phyloP scores from a whole-genome alignment of 2,329 filamentous ascomycete genomes.

The Diplocarpon rosae region DNA sequence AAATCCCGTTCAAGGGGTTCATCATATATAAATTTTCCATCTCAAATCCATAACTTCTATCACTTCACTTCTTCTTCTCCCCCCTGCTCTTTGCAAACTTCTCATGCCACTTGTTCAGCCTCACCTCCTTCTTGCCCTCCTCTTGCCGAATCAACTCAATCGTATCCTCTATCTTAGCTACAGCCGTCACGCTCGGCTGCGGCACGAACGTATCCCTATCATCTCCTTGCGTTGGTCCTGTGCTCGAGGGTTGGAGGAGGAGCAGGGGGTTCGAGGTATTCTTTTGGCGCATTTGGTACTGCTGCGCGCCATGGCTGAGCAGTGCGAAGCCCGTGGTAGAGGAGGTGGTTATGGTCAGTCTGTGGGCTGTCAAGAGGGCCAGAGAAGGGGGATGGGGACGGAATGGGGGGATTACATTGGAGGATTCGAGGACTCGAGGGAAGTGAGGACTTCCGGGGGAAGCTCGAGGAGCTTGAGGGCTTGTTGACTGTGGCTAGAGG shows the following conservation, averaged over 20 bases:
- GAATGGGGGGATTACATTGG: conserved; percentile 8
- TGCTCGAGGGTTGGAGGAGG: conserved; percentile 34
- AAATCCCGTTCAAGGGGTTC: too few relatives aligned
- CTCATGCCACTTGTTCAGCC: conserved; percentile 46
- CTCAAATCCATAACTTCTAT: too few relatives aligned
- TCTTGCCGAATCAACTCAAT: conserved; percentile 44
- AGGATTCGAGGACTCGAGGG: conserved; percentile 36
- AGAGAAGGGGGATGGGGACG: not conserved
- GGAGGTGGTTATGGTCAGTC: conserved; percentile 30
- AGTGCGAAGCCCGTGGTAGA: conserved; percentile 34
- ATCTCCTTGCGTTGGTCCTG: conserved; percentile 15
- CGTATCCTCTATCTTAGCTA: conserved; percentile 50
- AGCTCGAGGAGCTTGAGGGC: conserved; percentile 53
- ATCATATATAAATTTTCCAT: too few relatives aligned
- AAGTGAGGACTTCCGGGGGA: conserved; percentile 43
- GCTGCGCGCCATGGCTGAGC: conserved; percentile 39
- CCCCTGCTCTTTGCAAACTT: conserved; percentile 35
- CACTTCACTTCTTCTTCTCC: conserved; percentile 16
- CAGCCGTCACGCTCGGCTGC: conserved; percentile 33
- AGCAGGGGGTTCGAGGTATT: conserved; percentile 58
- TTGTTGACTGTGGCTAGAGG: conserved; percentile 36
- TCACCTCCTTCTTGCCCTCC: conserved; percentile 19
- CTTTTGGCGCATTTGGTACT: conserved; percentile 51
- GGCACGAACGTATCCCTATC: conserved; percentile 20
- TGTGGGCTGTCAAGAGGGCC: conserved; percentile 1